A percentile compares a stretch with the other conserved stretches of the same genome.
Conservation (phyloP, 306 rosid genomes). For the Urtica urens region DNA sequence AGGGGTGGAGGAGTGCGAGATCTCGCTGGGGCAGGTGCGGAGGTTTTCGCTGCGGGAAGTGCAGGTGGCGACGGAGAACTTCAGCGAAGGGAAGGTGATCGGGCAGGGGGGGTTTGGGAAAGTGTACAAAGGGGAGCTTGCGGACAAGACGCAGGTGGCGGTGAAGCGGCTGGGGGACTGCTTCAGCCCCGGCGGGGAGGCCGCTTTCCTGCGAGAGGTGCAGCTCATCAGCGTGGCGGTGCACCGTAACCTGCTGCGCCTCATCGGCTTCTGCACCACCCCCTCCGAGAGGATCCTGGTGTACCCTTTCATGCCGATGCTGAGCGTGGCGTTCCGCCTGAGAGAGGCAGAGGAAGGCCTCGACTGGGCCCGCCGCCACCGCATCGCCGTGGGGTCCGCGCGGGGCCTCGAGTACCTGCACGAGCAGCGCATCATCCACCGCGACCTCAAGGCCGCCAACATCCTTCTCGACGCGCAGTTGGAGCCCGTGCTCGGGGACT, state of each 20-base stretch:
- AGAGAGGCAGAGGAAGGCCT: constrained; percentile 65
- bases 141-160: constrained; percentile 58
- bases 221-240: constrained; percentile 80
- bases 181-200: constrained; percentile 85
- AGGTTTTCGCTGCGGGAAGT: constrained; percentile 85
- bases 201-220: constrained; percentile 87
- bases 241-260: constrained; percentile 70
- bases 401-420: constrained; percentile 79
- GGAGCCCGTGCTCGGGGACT: constrained; percentile 91
- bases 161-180: constrained; percentile 75
- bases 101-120: constrained; percentile 98
- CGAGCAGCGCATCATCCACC: constrained; percentile 82
- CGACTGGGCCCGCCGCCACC: constrained; percentile 47
- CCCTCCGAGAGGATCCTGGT: constrained; percentile 84
- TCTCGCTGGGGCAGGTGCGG: constrained; percentile 55
- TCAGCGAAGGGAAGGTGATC: constrained; percentile 63
- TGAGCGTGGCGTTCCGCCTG: constrained; percentile 69
- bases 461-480: constrained; percentile 73
- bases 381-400: constrained; percentile 44
- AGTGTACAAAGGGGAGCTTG: constrained; percentile 80
- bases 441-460: constrained; percentile 92
- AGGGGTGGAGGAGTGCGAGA: constrained; percentile 77
- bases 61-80: constrained; percentile 71
- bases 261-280: constrained; percentile 76
- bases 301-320: constrained; percentile 92